phyloP scores from a whole-genome alignment of 2,329 filamentous ascomycete species.

The Cladophialophora bantiana region DNA sequence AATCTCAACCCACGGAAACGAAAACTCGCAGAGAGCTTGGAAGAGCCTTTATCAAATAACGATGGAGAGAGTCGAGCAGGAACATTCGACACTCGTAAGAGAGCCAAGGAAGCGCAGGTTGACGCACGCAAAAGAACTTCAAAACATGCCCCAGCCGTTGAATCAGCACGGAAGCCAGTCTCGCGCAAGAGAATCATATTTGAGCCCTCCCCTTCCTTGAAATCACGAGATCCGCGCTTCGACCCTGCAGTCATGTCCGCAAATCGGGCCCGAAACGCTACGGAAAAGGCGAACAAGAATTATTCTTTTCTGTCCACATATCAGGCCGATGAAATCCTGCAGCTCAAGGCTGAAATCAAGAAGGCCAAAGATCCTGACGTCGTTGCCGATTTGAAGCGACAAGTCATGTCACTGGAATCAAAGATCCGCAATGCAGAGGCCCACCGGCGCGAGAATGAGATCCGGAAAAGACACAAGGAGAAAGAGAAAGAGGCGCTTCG shows the following conservation, averaged over 20 bases:
- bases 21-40: constrained; percentile 38
- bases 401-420: constrained; percentile 79
- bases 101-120: constrained; percentile 48
- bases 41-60: constrained; percentile 33
- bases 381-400: constrained; percentile 74
- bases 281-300: constrained; percentile 69
- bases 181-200: constrained; percentile 79
- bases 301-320: constrained; percentile 92
- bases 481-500: constrained; percentile 84
- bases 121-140: constrained; percentile 60
- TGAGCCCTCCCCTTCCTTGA: constrained; percentile 60
- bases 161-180: constrained; percentile 83
- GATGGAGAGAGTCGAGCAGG: constrained; percentile 39
- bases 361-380: constrained; percentile 69
- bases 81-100: constrained; percentile 47
- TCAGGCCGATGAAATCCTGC: constrained; percentile 79
- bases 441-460: constrained; percentile 72
- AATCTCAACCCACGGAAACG: constrained; percentile 49
- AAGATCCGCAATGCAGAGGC: constrained; percentile 73
- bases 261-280: constrained; percentile 44
- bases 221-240: constrained; percentile 87
- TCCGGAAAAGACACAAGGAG: constrained; percentile 77
- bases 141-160: constrained; percentile 88
- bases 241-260: constrained; percentile 64
- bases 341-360: constrained; percentile 72